Evolutionary conservation across 495 filamentous ascomycete genomes (phyloP).

Genomic region (Penicillium samsonianum): DNA sequence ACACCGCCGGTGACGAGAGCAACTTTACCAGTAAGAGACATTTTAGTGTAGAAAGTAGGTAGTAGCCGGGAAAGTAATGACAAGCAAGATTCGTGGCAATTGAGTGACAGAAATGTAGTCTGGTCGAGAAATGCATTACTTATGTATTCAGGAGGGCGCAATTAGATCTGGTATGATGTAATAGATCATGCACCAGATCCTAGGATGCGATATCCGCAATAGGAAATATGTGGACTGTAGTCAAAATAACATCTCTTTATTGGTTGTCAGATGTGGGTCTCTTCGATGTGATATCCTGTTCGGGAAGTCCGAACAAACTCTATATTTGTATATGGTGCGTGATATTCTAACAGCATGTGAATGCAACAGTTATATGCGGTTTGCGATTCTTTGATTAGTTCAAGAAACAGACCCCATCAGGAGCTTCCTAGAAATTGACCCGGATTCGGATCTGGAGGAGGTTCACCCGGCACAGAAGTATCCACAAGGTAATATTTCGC

Average conservation of each 20-base stretch:
- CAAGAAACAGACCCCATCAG: slow-evolving; percentile 8
- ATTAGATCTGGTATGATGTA: too few species aligned
- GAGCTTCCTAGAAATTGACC: slow-evolving; percentile 34
- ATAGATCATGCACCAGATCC: too few species aligned
- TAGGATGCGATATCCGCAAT: slow-evolving; percentile 12
- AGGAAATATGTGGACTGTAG: not conserved
- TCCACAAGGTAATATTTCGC: not conserved
- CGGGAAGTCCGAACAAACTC: slow-evolving; percentile 3
- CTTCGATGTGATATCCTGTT: slow-evolving; percentile 13
- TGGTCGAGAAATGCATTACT: too few species aligned
- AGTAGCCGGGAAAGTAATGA: too few species aligned
- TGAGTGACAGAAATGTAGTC: too few species aligned
- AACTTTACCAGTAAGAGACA: slow-evolving; percentile 47
- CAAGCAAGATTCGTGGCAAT: too few species aligned
- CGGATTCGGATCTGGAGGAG: slow-evolving; percentile 27
- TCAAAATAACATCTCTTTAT: not conserved
- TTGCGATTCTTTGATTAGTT: too few species aligned
- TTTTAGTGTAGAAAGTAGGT: not conserved
- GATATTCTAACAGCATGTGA: too few species aligned
- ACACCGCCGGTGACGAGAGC: slow-evolving; percentile 50
- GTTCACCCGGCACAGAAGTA: slow-evolving; percentile 15
- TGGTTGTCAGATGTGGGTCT: not conserved
- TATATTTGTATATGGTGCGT: too few species aligned
- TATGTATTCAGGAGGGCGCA: too few species aligned
- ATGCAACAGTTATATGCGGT: too few species aligned